These are phyloP conservation scores for Aureobasidium sp. DNA, from an alignment of 2,329 filamentous ascomycete genomes.

Conservation along the genomic window DNA sequence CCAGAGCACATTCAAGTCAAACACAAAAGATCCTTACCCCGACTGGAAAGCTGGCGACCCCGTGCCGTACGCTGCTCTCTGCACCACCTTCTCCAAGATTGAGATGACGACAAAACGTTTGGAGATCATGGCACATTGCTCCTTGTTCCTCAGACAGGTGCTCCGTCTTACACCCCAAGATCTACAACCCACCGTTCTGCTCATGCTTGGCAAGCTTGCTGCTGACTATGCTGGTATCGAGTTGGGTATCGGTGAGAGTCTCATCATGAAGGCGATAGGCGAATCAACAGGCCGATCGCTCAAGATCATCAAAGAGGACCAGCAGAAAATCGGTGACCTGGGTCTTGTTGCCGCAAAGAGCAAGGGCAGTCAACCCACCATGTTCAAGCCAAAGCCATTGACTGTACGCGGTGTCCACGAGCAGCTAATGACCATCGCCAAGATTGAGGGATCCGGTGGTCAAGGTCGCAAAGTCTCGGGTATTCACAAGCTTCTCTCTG, in stretches of 20 bases:
- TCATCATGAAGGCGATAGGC: slow-evolving; percentile 98
- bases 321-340: slow-evolving; percentile 92
- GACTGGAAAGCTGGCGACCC: slow-evolving; percentile 88
- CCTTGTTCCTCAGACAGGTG: slow-evolving; percentile 89
- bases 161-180: slow-evolving; percentile 82
- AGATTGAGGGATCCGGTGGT: slow-evolving; percentile 74
- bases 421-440: slow-evolving; percentile 81
- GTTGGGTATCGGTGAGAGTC: slow-evolving; percentile 92
- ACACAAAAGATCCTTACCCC: slow-evolving; percentile 74
- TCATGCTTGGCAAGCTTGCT: slow-evolving; percentile 98
- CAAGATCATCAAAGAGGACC: slow-evolving; percentile 85
- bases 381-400: slow-evolving; percentile 94
- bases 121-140: slow-evolving; percentile 81
- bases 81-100: slow-evolving; percentile 87
- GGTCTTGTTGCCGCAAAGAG: slow-evolving; percentile 94
- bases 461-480: slow-evolving; percentile 86
- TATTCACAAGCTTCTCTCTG: slow-evolving; percentile 94
- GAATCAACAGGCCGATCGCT: slow-evolving; percentile 86
- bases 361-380: slow-evolving; percentile 87
- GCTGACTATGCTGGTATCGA: slow-evolving; percentile 96
- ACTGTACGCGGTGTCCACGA: slow-evolving; percentile 83
- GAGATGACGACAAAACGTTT: slow-evolving; percentile 92
- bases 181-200: slow-evolving; percentile 75
- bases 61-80: slow-evolving; percentile 90
- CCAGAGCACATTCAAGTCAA: slow-evolving; percentile 65